Evolutionary conservation across 108 stramenopile genomes (phyloP).

Genomic region (Cyclotella kingstonii): DNA sequence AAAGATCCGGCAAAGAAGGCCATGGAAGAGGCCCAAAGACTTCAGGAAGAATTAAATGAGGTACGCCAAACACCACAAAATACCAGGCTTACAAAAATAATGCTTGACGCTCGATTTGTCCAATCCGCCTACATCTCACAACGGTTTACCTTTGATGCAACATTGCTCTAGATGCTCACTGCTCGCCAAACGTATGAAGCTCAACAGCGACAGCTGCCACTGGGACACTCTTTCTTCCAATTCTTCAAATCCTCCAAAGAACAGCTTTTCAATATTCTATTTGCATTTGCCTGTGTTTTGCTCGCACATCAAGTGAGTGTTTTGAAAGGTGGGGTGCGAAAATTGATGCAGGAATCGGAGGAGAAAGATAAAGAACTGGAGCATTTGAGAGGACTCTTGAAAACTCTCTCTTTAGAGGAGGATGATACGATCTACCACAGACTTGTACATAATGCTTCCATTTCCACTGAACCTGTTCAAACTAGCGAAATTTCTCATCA

Average conservation of each 20-base stretch:
- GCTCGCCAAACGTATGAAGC: constrained; percentile 19
- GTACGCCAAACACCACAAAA: constrained; percentile 5
- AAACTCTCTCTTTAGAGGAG: constrained; percentile 4
- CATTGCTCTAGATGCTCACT: constrained; percentile 22
- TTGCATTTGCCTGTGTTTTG: constrained; percentile 48
- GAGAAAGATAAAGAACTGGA: constrained; percentile 25
- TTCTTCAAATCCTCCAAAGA: constrained; percentile 41
- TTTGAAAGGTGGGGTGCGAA: constrained; percentile 31
- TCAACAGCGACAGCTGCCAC: constrained; percentile 15
- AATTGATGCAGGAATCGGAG: constrained; percentile 24
- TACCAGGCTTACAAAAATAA: neutral
- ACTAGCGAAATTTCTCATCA: too few relatives aligned
- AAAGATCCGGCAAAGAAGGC: constrained; percentile 24
- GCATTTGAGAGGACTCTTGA: constrained; percentile 9
- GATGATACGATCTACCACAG: too few relatives aligned
- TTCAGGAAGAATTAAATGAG: constrained; percentile 38
- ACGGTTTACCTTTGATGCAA: neutral
- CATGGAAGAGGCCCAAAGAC: constrained; percentile 36
- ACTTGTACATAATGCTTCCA: too few relatives aligned
- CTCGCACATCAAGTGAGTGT: constrained; percentile 47
- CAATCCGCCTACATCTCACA: neutral
- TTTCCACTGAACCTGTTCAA: too few relatives aligned
- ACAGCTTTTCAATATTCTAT: constrained; percentile 45
- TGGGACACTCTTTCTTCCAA: constrained; percentile 22
- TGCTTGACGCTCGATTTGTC: neutral